A percentile compares a stretch with the other conserved stretches of the same genome.
phyloP scores from a whole-genome alignment of 495 filamentous ascomycete genomes.

The Penicillium odoratum region DNA sequence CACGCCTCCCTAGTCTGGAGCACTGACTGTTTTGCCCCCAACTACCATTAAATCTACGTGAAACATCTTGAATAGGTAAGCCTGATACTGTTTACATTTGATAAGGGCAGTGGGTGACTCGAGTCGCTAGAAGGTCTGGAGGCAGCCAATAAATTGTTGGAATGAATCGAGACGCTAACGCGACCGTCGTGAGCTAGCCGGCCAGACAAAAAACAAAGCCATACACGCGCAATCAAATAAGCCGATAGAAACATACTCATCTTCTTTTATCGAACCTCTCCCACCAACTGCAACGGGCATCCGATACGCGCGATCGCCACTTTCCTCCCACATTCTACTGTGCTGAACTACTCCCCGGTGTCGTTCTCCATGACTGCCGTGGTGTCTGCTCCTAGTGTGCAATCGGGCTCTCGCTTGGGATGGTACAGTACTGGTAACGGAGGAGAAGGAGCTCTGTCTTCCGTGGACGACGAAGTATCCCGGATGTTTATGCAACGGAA shows the following conservation, averaged over 20 bases:
- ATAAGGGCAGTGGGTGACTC: constrained; percentile 3
- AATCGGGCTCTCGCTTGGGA: constrained; percentile 64
- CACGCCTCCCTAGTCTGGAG: constrained; percentile 38
- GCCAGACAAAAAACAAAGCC: constrained; percentile 18
- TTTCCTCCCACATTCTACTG: constrained; percentile 7
- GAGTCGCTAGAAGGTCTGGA: constrained; percentile 1
- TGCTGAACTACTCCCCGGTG: constrained; percentile 21
- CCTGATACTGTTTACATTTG: not conserved
- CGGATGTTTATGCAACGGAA: constrained; percentile 88
- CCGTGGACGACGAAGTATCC: constrained; percentile 86
- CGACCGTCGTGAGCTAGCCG: constrained; percentile 29
- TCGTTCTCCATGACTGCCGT: constrained; percentile 89
- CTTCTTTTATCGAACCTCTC: not conserved
- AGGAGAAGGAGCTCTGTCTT: constrained; percentile 70
- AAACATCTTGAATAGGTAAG: constrained; percentile 19
- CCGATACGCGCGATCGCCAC: not conserved
- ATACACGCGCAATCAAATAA: constrained; percentile 5
- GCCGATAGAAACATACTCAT: not conserved
- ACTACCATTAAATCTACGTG: constrained; percentile 5
- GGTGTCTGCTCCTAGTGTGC: constrained; percentile 87
- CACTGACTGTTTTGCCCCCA: constrained; percentile 16
- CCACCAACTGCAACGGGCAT: not conserved
- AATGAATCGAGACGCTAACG: constrained; percentile 25
- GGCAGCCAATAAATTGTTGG: not conserved
- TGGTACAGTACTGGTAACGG: constrained; percentile 66